Evolutionary conservation across 2,329 filamentous ascomycete species (phyloP).

Genomic region (Alternaria sp.): DNA sequence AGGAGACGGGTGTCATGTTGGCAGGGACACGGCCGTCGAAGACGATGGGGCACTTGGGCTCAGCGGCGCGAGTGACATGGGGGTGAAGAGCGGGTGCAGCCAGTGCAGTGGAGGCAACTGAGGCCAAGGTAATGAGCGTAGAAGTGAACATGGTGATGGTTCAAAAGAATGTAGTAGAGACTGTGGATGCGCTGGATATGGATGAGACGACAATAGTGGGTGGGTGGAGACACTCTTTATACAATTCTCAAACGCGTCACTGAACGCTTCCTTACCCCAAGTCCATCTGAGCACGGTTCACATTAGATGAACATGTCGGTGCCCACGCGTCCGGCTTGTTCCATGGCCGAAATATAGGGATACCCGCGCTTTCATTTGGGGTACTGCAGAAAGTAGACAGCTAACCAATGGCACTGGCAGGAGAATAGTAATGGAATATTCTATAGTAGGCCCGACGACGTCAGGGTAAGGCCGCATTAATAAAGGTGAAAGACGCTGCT

Average conservation of each 20-base stretch:
- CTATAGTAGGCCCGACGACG: slow-evolving; percentile 27
- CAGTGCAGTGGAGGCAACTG: slow-evolving; percentile 31
- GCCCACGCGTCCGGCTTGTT: slow-evolving; percentile 12
- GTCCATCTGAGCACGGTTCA: slow-evolving; percentile 1
- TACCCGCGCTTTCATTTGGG: slow-evolving; percentile 18
- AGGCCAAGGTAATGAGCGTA: slow-evolving; percentile 25
- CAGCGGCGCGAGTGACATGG: slow-evolving; percentile 8
- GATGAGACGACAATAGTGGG: background rate
- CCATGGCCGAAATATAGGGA: slow-evolving; percentile 21
- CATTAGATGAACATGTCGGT: slow-evolving; percentile 12
- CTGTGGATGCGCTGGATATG: slow-evolving; percentile 7
- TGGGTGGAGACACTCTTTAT: slow-evolving; percentile 21
- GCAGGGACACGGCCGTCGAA: slow-evolving; percentile 46
- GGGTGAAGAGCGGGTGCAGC: slow-evolving; percentile 27
- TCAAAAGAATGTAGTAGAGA: slow-evolving; percentile 5
- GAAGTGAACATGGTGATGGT: slow-evolving; percentile 31
- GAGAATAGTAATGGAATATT: slow-evolving; percentile 26
- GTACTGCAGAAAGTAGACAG: background rate
- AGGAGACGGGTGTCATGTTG: slow-evolving; percentile 31
- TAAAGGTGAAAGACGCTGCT: slow-evolving; percentile 15
- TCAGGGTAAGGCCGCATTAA: slow-evolving; percentile 17
- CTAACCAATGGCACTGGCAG: slow-evolving; percentile 22
- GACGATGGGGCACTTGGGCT: slow-evolving; percentile 45
- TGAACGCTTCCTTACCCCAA: background rate
- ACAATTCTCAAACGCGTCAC: slow-evolving; percentile 4